Evolutionary conservation across 331 rosid species (phyloP).

Genomic region (Malus hybrid): DNA sequence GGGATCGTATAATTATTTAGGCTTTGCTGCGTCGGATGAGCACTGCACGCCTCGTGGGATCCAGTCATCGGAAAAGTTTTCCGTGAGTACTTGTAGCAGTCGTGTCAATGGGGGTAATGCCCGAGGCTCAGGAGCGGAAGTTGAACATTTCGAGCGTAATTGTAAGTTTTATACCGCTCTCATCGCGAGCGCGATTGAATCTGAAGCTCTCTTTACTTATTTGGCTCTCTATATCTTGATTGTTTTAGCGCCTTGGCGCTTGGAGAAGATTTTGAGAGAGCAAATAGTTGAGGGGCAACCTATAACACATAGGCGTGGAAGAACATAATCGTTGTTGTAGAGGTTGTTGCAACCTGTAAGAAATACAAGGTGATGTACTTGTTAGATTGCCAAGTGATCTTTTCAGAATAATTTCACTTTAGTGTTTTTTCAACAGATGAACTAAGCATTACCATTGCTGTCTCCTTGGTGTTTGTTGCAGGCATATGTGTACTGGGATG

Average conservation of each 20-base stretch:
- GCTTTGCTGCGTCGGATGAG: conserved; percentile 69
- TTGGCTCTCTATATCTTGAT: not conserved
- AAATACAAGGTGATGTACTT: conserved; percentile 41
- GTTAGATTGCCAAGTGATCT: not conserved
- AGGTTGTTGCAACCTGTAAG: conserved; percentile 65
- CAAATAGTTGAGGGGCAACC: conserved; percentile 76
- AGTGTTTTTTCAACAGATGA: not conserved
- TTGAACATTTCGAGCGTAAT: conserved; percentile 65
- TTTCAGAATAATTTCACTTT: not conserved
- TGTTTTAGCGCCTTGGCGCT: conserved; percentile 46
- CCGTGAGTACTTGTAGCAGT: conserved; percentile 65
- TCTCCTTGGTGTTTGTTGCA: conserved; percentile 10
- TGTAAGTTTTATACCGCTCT: conserved; percentile 30
- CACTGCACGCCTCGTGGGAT: conserved; percentile 64
- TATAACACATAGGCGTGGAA: conserved; percentile 69
- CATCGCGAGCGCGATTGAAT: not conserved
- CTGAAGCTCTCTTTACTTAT: not conserved
- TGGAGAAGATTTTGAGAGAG: conserved; percentile 68
- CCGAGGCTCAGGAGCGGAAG: conserved; percentile 66
- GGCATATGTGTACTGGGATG: conserved; percentile 76
- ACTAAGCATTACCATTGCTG: not conserved
- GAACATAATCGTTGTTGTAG: conserved; percentile 63
- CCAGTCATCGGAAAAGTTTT: conserved; percentile 45
- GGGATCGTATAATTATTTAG: conserved; percentile 74
- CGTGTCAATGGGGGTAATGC: conserved; percentile 70